Evolutionary conservation across 805 yeast genomes (phyloP).

Genomic region (Pachysolen tannophilus): DNA sequence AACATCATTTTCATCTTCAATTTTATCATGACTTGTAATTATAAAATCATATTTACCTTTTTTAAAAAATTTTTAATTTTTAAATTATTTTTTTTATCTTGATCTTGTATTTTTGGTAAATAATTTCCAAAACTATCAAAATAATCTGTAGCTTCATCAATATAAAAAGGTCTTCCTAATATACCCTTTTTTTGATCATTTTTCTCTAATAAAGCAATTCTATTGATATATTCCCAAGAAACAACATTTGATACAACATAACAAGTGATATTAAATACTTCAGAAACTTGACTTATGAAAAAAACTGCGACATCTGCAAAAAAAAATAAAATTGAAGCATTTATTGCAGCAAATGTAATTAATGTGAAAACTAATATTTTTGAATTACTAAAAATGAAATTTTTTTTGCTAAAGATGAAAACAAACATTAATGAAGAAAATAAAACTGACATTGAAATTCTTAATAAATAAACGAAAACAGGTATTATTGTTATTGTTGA

Average conservation of each 20-base stretch:
- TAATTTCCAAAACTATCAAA: slow-evolving; percentile 28
- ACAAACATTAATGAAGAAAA: slow-evolving; percentile 59
- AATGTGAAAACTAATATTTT: slow-evolving; percentile 46
- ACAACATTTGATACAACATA: slow-evolving; percentile 64
- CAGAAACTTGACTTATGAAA: slow-evolving; percentile 70
- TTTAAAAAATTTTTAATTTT: slow-evolving; percentile 5
- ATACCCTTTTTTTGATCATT: slow-evolving; percentile 61
- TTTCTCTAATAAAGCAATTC: slow-evolving; percentile 49
- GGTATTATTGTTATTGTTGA: slow-evolving; percentile 52
- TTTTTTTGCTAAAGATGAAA: slow-evolving; percentile 42
- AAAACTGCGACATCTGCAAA: slow-evolving; percentile 69
- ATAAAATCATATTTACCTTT: slow-evolving; percentile 9
- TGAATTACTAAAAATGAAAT: slow-evolving; percentile 38
- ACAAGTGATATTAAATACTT: slow-evolving; percentile 65
- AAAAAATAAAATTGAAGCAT: slow-evolving; percentile 61
- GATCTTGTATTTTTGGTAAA: background rate
- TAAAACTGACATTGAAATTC: slow-evolving; percentile 63
- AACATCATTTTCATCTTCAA: background rate
- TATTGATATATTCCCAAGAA: slow-evolving; percentile 83
- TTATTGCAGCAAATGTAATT: slow-evolving; percentile 45
- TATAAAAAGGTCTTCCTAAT: slow-evolving; percentile 67
- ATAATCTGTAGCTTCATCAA: slow-evolving; percentile 40
- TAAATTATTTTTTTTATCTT: too few relatives aligned
- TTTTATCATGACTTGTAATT: slow-evolving; percentile 6
- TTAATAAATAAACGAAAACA: slow-evolving; percentile 63